Evolutionary conservation across 129 eudicot genomes (phyloP), one percentile per base, ranked within the genome.

Genomic region (Erigeron canadensis): DNA sequence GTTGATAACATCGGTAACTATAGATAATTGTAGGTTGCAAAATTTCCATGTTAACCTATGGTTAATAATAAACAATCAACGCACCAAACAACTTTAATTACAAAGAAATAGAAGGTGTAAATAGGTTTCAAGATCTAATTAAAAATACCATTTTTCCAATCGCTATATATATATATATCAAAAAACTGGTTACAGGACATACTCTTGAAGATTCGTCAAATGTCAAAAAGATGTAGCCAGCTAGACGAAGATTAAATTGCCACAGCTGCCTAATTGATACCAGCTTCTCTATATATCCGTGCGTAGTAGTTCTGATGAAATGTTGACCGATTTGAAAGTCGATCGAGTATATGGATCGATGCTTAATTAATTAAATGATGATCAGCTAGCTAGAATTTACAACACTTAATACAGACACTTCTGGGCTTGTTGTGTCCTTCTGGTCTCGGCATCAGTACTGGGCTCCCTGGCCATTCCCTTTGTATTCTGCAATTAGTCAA

Each of bases 391-490:
- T 78, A 83, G 66, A 81, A 83, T 76, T 82, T 81, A 67, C 89
- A 83, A 16, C 89, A 89, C 22, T 80, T 86, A 40, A 74, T 72
- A 46, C 78, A 76, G 18, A 45, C 63, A 40, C 53, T 53, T 58
- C 72, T 58, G 10, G 63, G 17, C 82, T 80, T 75, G 23, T 45
- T 63, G 23, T 54, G 73, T 55, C 56, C 68, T 67, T 80, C 84
- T 18, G 87, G 82, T 71, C 76, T 83, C 9, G 96, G 91, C 91
- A 89, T 86, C 45, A 82, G 74, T 67, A 70, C 81, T 0, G 89
- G 96, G 67, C 96, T 83, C 16, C 89, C 91, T 42, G 82, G 72
- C 89, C 85, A 77, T 67, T 89, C 96, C 44, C 75, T 69, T 10
- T 84, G 79, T 47, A 89, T 38, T 63, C 91, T 88, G 82, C 83